A percentile compares a stretch with the other conserved stretches of the same genome.
Evolutionary conservation across 1,284 basidiomycete genomes (phyloP).

Genomic region (Golubevia pallescens): DNA sequence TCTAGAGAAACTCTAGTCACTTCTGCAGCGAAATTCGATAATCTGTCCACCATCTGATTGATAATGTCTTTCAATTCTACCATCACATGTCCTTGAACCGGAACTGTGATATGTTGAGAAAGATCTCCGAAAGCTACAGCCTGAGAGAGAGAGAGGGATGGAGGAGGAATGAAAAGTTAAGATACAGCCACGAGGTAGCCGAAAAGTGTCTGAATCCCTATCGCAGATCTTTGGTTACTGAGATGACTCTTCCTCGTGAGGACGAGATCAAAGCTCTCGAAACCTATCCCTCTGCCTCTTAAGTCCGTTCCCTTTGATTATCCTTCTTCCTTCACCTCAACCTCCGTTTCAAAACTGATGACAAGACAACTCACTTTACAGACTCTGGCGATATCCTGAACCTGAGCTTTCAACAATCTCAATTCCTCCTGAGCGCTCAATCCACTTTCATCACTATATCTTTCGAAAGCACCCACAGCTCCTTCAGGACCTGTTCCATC

Average conservation of each 20-base stretch:
- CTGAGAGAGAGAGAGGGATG: conserved; percentile 24
- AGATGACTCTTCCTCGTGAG: no score
- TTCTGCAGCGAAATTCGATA: conserved; percentile 68
- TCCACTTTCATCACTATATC: conserved; percentile 47
- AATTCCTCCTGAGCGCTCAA: conserved; percentile 75
- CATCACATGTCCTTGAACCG: conserved; percentile 95
- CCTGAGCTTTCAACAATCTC: conserved; percentile 81
- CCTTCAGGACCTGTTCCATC: conserved; percentile 22
- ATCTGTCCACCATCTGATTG: conserved; percentile 79
- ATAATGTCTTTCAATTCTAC: conserved; percentile 97
- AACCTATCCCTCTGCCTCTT: no score
- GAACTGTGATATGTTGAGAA: conserved; percentile 93
- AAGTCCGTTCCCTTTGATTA: background rate
- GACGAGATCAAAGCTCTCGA: no score
- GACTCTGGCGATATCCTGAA: conserved; percentile 87
- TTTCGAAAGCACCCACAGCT: conserved; percentile 57
- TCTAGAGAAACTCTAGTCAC: conserved; percentile 86
- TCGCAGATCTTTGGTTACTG: no score
- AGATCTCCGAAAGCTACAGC: conserved; percentile 93
- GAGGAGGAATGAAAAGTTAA: background rate
- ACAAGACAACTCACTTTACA: conserved; percentile 71
- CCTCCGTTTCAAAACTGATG: background rate
- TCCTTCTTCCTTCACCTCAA: background rate
- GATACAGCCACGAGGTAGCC: no score
- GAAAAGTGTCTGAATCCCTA: no score